Evolutionary conservation across 106 monocot species (phyloP).

Genomic region (Dendrobium chrysotoxum): DNA sequence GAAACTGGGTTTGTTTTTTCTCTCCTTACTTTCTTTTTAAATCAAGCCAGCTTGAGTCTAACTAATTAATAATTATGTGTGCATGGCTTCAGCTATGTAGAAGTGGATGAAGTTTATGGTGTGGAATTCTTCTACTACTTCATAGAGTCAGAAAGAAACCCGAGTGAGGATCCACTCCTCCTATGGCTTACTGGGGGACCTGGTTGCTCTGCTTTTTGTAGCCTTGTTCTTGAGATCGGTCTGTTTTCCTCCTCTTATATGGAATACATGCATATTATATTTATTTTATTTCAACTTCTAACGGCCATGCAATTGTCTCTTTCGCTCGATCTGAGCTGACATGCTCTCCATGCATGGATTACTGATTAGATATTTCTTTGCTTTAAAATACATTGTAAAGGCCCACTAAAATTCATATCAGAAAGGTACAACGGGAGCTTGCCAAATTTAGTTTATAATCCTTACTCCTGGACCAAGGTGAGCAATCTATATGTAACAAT

Average conservation of each 20-base stretch:
- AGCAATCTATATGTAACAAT: neutral
- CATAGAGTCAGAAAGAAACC: constrained; percentile 12
- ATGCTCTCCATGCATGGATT: neutral
- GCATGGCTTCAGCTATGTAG: constrained; percentile 14
- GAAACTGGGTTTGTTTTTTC: neutral
- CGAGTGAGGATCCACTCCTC: constrained; percentile 9
- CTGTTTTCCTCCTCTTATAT: neutral
- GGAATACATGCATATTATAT: no score
- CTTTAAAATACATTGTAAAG: neutral
- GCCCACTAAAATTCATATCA: neutral
- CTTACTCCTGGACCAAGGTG: neutral
- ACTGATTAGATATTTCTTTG: neutral
- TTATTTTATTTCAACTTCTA: no score
- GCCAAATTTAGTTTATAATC: neutral
- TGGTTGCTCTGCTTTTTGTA: constrained; percentile 24
- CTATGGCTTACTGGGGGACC: constrained; percentile 27
- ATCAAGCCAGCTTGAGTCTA: neutral
- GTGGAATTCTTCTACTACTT: constrained; percentile 40
- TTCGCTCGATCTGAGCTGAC: no score
- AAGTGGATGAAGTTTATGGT: constrained; percentile 30
- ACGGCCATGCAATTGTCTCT: neutral
- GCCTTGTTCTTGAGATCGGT: constrained; percentile 8
- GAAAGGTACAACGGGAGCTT: neutral
- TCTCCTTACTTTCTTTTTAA: neutral
- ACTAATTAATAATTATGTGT: neutral